These are phyloP conservation scores for Candida berthetii DNA, from an alignment of 805 yeast genomes.

Conservation along the genomic window DNA sequence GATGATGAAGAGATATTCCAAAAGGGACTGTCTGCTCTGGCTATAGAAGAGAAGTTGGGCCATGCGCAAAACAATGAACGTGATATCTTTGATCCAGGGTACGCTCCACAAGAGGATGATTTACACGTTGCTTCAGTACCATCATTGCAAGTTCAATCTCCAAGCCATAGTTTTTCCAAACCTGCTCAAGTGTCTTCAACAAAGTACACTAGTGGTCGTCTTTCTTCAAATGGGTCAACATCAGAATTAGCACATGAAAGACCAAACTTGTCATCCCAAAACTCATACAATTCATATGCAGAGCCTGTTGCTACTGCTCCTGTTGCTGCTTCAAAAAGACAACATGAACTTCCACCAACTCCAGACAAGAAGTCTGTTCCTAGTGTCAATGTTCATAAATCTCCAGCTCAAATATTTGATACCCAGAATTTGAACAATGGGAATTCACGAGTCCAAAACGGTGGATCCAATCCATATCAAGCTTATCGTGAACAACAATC, in stretches of 20 bases:
- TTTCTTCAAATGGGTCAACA: constrained; percentile 2
- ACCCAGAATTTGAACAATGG: too few species aligned
- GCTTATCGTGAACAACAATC: background rate
- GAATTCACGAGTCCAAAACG: too few species aligned
- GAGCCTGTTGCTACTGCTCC: background rate
- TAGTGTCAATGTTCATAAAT: background rate
- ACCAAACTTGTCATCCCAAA: too few species aligned
- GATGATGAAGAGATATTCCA: constrained; percentile 21
- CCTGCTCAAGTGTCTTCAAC: constrained; percentile 7
- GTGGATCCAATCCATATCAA: constrained; percentile 1
- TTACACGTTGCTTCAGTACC: background rate
- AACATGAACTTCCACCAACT: background rate
- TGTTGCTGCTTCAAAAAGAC: background rate
- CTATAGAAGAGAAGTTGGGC: constrained; percentile 3
- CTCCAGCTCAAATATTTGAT: constrained; percentile 1
- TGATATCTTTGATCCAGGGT: constrained; percentile 24
- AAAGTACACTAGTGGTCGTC: constrained; percentile 4
- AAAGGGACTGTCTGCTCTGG: constrained; percentile 16
- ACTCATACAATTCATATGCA: background rate
- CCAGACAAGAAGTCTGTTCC: too few species aligned
- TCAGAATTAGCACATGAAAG: constrained; percentile 1
- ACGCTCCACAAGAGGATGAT: constrained; percentile 13
- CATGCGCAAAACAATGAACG: constrained; percentile 1
- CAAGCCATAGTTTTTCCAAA: constrained; percentile 9
- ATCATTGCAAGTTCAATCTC: constrained; percentile 5